Conservation (phyloP, 2,329 filamentous ascomycete species). For the Aspergillus udagawae region DNA sequence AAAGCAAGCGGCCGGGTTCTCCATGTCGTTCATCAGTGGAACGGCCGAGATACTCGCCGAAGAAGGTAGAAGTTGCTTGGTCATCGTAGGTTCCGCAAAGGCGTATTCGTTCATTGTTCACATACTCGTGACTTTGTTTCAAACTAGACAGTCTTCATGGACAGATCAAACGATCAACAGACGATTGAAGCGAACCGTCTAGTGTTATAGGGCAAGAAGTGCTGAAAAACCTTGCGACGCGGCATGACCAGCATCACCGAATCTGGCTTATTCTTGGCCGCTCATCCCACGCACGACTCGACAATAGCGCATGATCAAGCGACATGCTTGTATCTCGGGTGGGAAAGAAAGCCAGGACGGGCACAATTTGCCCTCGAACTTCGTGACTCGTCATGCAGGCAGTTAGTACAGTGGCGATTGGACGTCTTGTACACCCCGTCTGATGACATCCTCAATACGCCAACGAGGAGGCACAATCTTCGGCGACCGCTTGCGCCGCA, state of each 20-base stretch:
- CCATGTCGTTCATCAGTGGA: not conserved
- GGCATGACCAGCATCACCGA: slow-evolving; percentile 35
- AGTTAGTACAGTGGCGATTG: slow-evolving; percentile 65
- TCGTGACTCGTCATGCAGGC: slow-evolving; percentile 7
- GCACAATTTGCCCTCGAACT: not conserved
- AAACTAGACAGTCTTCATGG: slow-evolving; percentile 7
- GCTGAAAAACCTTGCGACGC: slow-evolving; percentile 18
- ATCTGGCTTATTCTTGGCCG: slow-evolving; percentile 7
- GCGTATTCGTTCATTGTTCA: slow-evolving; percentile 28
- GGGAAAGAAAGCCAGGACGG: not conserved
- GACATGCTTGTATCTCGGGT: not conserved
- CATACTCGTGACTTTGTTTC: slow-evolving; percentile 21
- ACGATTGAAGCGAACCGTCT: slow-evolving; percentile 5
- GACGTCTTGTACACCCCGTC: slow-evolving; percentile 68
- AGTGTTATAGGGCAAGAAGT: slow-evolving; percentile 13
- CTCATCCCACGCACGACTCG: slow-evolving; percentile 6
- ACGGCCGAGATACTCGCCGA: not conserved
- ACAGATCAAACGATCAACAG: slow-evolving; percentile 7
- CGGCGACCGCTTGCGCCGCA: slow-evolving; percentile 50
- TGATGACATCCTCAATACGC: slow-evolving; percentile 71
- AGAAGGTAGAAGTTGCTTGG: slow-evolving; percentile 2
- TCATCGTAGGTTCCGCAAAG: slow-evolving; percentile 15
- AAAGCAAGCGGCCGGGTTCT: not conserved
- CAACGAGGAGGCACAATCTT: slow-evolving; percentile 68
- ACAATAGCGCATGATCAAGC: slow-evolving; percentile 9